Evolutionary conservation across 2,329 filamentous ascomycete genomes (phyloP), one percentile per base, ranked within the genome.

Genomic region (Epichloe typhina): DNA sequence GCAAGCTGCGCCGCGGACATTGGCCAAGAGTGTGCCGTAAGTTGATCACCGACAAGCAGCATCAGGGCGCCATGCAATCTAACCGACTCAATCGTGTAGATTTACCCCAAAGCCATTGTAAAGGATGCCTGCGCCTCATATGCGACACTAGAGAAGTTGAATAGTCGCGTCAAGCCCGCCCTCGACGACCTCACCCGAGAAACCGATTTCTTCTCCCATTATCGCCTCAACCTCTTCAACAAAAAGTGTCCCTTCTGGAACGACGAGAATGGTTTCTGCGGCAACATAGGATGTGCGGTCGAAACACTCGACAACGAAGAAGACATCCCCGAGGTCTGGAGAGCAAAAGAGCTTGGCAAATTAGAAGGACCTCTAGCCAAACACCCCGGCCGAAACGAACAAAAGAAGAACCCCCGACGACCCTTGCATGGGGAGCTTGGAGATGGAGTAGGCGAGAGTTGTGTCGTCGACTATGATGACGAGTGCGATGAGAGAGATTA

Each of bases 151-250:
- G 90, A 98, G 64, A 73, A 75, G 40, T 75, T 98, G 50, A 98
- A 97, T 69, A 69, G 75, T 57, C 77, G 80, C 53, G 75, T 96
- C 55, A 83, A 84, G 59, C 86, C 89, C 17, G 79, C 82, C 49
- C 72, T 98, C 58, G 79, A 87, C 60, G 84, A 87, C 50, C 80
- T 98, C 44, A 95, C 88, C 0, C 80, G 80, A 59, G 82, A 86
- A 49, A 95, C 91, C 66, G 93, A 98, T 69, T 98, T 96, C 77
- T 98, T 98, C 70, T 91, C 91, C 49, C 89, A 97, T 69, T 98
- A 97, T 72, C 84, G 93, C 52, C 73, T 98, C 44, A 97, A 96
- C 66, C 77, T 98, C 19, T 98, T 88, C 69, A 86, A 94, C 68
- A 95, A 93, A 68, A 82, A 80, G 69, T 98, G 93, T 63, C 93